Percentiles rank a stretch among this genome's conserved stretches.
phyloP scores from a whole-genome alignment of 768 basidiomycete genomes.

The Tylopilus felleus region DNA sequence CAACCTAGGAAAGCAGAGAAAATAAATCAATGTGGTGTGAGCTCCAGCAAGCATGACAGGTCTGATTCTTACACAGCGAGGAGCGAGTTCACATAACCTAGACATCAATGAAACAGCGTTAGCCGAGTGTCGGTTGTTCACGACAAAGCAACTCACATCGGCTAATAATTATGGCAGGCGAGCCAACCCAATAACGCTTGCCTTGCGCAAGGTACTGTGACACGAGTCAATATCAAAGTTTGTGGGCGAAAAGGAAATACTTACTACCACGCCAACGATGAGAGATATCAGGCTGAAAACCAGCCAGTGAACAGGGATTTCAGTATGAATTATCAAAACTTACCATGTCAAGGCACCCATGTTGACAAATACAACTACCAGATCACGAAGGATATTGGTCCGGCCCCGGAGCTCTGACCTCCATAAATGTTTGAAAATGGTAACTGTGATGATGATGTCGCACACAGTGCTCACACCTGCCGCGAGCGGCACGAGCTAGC shows the following conservation, averaged over 20 bases:
- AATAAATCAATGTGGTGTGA: background rate
- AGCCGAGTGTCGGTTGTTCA: background rate
- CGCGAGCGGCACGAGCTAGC: constrained; percentile 7
- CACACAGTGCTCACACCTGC: constrained; percentile 7
- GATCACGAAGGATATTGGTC: constrained; percentile 1
- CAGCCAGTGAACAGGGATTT: background rate
- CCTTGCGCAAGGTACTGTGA: constrained; percentile 8
- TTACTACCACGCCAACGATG: constrained; percentile 4
- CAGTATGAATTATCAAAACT: background rate
- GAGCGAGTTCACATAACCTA: constrained; percentile 19
- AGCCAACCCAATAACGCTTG: constrained; percentile 8
- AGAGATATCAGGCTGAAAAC: constrained; percentile 10
- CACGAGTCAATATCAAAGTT: background rate
- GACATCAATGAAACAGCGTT: background rate
- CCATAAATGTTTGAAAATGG: constrained; percentile 12
- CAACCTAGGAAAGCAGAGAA: background rate
- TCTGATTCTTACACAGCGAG: constrained; percentile 8
- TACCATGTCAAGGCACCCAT: constrained; percentile 18
- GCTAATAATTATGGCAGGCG: constrained; percentile 6
- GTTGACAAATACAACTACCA: constrained; percentile 13
- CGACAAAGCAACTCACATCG: constrained; percentile 7
- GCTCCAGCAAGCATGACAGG: background rate
- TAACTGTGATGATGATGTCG: constrained; percentile 11
- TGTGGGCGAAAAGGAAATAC: background rate
- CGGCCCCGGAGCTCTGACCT: constrained; percentile 7